These are phyloP conservation scores for Rubia tinctorum DNA, from an alignment of 305 asterid genomes.

Conservation along the genomic window DNA sequence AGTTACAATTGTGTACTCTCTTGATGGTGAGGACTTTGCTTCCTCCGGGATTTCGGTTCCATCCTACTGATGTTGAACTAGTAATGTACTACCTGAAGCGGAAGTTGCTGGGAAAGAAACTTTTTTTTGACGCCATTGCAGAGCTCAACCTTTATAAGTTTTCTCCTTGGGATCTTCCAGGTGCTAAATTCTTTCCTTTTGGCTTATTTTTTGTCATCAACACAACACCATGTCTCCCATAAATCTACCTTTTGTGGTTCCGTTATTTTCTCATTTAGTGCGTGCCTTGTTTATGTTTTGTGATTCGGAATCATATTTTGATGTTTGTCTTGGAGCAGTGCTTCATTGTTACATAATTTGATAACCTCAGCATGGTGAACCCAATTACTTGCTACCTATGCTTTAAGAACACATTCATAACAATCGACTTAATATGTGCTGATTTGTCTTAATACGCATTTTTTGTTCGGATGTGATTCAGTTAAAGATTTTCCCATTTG, in stretches of 20 bases:
- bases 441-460: neutral
- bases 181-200: conserved; percentile 26
- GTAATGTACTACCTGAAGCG: conserved; percentile 78
- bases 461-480: neutral
- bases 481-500: neutral
- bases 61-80: conserved; percentile 86
- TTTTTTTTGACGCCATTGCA: conserved; percentile 58
- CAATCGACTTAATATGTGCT: neutral
- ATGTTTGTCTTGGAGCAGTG: neutral
- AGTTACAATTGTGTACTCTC: conserved; percentile 13
- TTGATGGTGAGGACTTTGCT: conserved; percentile 45
- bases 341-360: neutral
- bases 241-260: neutral
- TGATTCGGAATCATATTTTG: neutral
- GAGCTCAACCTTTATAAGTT: conserved; percentile 36
- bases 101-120: conserved; percentile 63
- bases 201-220: neutral
- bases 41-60: conserved; percentile 91
- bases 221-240: neutral
- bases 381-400: too few species aligned
- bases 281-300: neutral
- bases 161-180: conserved; percentile 62
- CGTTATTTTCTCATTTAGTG: neutral
- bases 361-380: neutral
- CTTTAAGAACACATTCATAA: too few species aligned